Base-by-base conservation (phyloP, 257 asterid genomes). In the Handroanthus guayacan region DNA sequence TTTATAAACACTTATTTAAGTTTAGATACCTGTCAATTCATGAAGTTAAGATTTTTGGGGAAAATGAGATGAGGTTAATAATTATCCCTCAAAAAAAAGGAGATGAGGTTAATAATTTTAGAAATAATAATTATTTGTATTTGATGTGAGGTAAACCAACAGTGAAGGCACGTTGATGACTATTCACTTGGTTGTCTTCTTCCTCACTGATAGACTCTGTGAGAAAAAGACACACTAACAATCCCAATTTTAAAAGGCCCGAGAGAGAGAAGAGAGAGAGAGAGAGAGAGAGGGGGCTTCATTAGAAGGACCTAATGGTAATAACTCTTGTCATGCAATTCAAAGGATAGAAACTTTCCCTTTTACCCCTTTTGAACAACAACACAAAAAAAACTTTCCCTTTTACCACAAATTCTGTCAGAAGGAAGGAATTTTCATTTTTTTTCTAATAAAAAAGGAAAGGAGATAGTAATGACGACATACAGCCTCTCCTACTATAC, bases 101-200 rank as follows among this genome's bases (percentile, higher is more conserved):
- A 66, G 48, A 75, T 11, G 34, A 11, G 62, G 57, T 18, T 39
- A 61, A 20, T 14, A 43, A n/a, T 8, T 36, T 25, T 58, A 34
- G 61, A 68, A n/a, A 18, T 41, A 45, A 65, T 74, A 48, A 51
- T 37, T 74, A 48, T 50, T 16, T 62, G 6, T 41, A 41, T 41
- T 5, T 48, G 62, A 67, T 31, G 44, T 55, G 51, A 75, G 74
- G 31, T 45, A 52, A 57, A 62, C 55, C 67, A 80, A 62, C 80
- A 75, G 67, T 16, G 31, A 72, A 72, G 82, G 75, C 80, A 80
- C 80, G 84, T 55, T 51, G 41, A 38, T 74, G 17, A 74, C 64
- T 62, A 75, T 75, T 47, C 77, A 69, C n/a, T 18, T 38, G 6
- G 41, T 56, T 47, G 74, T 62, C 74, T 56, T 55, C 61, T 5